Conservation (phyloP, 108 stramenopile species). For the Stephanodiscus minutulus region DNA sequence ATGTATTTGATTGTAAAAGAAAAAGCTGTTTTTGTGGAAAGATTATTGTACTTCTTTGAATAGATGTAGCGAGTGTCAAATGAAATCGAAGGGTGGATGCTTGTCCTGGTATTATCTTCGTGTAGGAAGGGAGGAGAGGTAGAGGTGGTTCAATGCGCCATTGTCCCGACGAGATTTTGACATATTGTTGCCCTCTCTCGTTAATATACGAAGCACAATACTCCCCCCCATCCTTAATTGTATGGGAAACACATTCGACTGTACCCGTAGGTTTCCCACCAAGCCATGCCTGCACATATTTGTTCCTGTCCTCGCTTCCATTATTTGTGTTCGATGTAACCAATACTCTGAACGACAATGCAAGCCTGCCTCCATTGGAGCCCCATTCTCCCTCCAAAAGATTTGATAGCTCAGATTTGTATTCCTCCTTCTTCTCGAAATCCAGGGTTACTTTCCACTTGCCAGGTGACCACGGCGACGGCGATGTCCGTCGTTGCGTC, state of each 20-base stretch:
- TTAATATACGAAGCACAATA: conserved; percentile 52
- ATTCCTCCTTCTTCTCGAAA: conserved; percentile 48
- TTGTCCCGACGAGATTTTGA: conserved; percentile 56
- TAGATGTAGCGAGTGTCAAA: conserved; percentile 45
- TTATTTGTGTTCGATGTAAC: conserved; percentile 44
- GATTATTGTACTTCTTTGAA: conserved; percentile 52
- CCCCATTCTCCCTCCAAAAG: conserved; percentile 50
- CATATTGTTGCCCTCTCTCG: conserved; percentile 55
- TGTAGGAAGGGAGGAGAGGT: conserved; percentile 39
- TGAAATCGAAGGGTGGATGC: conserved; percentile 55
- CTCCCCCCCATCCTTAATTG: not conserved
- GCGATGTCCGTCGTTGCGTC: conserved; percentile 2
- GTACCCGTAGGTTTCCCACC: conserved; percentile 39
- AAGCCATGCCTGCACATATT: conserved; percentile 29
- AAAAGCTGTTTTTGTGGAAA: conserved; percentile 52
- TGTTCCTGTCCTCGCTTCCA: conserved; percentile 4
- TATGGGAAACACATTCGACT: conserved; percentile 24
- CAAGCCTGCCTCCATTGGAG: conserved; percentile 52
- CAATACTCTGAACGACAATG: conserved; percentile 45
- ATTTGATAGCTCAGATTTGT: conserved; percentile 20
- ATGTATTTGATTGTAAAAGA: conserved; percentile 57
- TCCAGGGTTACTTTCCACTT: conserved; percentile 56
- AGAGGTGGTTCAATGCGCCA: conserved; percentile 59
- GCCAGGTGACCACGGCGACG: conserved; percentile 68
- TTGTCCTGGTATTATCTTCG: conserved; percentile 43